Percentiles rank a stretch among this genome's conserved stretches.
Evolutionary conservation across 2,329 filamentous ascomycete species (phyloP).

Genomic region (Penicillium sp.): DNA sequence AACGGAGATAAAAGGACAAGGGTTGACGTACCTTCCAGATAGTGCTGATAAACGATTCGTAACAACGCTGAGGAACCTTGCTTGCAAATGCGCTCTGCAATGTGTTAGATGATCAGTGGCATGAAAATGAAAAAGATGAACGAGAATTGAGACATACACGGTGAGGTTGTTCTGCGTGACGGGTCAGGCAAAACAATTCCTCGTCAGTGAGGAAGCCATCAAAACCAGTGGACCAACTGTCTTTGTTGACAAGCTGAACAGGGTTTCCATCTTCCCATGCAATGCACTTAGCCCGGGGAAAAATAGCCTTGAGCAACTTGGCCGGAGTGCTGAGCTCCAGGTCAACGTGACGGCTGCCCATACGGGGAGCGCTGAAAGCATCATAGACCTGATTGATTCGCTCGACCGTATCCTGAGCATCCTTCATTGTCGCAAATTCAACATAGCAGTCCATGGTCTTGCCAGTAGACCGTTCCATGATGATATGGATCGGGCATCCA

Average conservation of each 20-base stretch:
- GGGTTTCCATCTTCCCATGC: constrained; percentile 44
- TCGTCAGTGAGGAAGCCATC: constrained; percentile 53
- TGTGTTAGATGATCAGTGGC: not conserved
- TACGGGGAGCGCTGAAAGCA: constrained; percentile 41
- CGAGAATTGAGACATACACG: constrained; percentile 43
- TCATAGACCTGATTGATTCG: constrained; percentile 39
- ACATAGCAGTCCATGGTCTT: constrained; percentile 58
- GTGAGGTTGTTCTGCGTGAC: constrained; percentile 51
- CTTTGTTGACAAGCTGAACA: constrained; percentile 34
- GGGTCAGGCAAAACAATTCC: constrained; percentile 49
- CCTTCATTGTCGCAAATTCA: constrained; percentile 42
- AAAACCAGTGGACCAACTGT: constrained; percentile 52
- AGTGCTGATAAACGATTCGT: constrained; percentile 53
- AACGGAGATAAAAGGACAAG: not conserved
- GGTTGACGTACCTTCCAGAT: constrained; percentile 48
- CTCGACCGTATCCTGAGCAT: constrained; percentile 42
- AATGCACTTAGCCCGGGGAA: constrained; percentile 54
- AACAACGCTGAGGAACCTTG: constrained; percentile 54
- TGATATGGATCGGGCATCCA: constrained; percentile 54
- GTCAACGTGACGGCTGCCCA: constrained; percentile 51
- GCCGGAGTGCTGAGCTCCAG: constrained; percentile 50
- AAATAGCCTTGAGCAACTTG: constrained; percentile 52
- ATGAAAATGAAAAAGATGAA: not conserved
- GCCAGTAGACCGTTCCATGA: constrained; percentile 58
- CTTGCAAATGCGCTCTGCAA: constrained; percentile 50